Percentiles rank a stretch among this genome's conserved stretches.
Evolutionary conservation across 1,284 basidiomycete genomes (phyloP).

Genomic region (Ceratobasidium sp.): DNA sequence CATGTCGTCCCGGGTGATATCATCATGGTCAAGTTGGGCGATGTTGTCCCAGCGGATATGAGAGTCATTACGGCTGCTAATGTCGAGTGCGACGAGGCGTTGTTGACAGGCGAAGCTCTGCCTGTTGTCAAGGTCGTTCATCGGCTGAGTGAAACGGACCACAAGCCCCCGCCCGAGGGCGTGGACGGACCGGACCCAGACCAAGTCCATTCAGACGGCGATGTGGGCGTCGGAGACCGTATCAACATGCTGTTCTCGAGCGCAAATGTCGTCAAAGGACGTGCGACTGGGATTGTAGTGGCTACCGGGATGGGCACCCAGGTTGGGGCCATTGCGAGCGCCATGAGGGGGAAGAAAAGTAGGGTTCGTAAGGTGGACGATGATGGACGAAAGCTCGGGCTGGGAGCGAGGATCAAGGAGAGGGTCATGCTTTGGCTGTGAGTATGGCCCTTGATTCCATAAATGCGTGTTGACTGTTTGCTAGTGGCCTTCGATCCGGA

Average conservation of each 20-base stretch:
- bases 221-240: conserved; percentile 48
- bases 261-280: conserved; percentile 48
- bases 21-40: conserved; percentile 67
- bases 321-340: conserved; percentile 40
- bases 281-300: conserved; percentile 48
- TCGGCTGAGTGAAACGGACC: conserved; percentile 8
- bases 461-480: background rate
- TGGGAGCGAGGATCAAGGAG: conserved; percentile 5
- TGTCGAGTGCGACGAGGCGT: conserved; percentile 48
- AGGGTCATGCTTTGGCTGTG: conserved; percentile 34
- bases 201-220: conserved; percentile 29
- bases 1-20: conserved; percentile 76
- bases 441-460: background rate
- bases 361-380: conserved; percentile 2
- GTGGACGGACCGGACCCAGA: conserved; percentile 36
- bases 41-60: conserved; percentile 72
- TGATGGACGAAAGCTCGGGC: conserved; percentile 23
- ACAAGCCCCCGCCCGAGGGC: conserved; percentile 40
- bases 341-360: conserved; percentile 42
- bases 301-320: conserved; percentile 48
- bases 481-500: conserved; percentile 40
- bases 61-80: conserved; percentile 59
- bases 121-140: conserved; percentile 47
- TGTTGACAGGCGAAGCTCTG: conserved; percentile 48
- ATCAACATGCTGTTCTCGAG: conserved; percentile 48